Evolutionary conservation across 345 rosid genomes (phyloP).

Genomic region (Syzygium oleosum): DNA sequence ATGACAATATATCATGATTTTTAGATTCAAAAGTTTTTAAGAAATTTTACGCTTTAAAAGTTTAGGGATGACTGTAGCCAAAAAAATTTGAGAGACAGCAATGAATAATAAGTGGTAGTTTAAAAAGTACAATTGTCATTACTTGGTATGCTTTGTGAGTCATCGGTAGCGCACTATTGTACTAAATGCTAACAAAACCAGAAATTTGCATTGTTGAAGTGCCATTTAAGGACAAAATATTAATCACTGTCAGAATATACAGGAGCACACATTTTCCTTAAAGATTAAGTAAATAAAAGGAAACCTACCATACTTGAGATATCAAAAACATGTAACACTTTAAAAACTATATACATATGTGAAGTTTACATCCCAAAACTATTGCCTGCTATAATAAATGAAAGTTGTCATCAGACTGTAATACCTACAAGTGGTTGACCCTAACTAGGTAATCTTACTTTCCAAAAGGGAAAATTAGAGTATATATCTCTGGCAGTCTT

Average conservation of each 20-base stretch:
- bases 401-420: neutral
- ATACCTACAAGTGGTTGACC: neutral
- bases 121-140: neutral
- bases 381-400: neutral
- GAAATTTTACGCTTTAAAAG: neutral
- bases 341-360: too few relatives aligned
- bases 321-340: neutral
- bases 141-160: neutral
- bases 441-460: neutral
- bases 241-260: neutral
- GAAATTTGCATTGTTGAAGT: neutral
- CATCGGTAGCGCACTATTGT: neutral
- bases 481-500: neutral
- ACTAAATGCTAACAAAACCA: too few relatives aligned
- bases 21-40: too few relatives aligned
- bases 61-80: neutral
- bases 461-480: neutral
- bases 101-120: neutral
- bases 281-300: neutral
- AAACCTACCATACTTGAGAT: too few relatives aligned
- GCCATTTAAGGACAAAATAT: neutral
- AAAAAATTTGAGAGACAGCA: neutral
- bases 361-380: neutral
- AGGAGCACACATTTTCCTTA: neutral
- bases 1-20: too few relatives aligned